Conservation (phyloP, 305 asterid genomes). For the Fraxinus platypoda region DNA sequence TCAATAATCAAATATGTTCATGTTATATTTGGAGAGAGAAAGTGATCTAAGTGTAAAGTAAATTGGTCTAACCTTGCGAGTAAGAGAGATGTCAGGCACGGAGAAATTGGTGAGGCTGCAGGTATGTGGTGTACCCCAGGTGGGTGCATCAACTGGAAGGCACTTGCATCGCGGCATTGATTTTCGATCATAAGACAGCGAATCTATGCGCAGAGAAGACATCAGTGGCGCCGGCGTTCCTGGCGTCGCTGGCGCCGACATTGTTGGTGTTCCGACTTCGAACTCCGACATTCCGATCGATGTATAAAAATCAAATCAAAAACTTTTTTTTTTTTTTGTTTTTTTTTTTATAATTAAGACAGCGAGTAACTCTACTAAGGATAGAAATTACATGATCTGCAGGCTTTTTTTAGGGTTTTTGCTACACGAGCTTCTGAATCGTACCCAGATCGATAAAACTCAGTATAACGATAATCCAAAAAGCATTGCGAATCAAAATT, state of each 20-base stretch:
- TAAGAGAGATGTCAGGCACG: constrained; percentile 69
- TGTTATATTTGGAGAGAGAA: background rate
- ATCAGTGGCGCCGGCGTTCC: constrained; percentile 84
- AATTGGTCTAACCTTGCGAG: constrained; percentile 70
- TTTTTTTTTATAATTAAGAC: background rate
- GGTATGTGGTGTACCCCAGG: constrained; percentile 76
- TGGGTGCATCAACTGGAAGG: constrained; percentile 62
- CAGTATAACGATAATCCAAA: background rate
- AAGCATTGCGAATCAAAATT: background rate
- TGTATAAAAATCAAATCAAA: background rate
- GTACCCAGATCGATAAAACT: constrained; percentile 28
- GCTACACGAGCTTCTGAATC: constrained; percentile 28
- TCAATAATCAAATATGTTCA: background rate
- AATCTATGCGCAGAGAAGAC: constrained; percentile 63
- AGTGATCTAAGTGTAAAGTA: background rate
- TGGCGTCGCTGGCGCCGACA: constrained; percentile 82
- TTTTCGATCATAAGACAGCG: constrained; percentile 73
- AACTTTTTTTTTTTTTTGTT: background rate
- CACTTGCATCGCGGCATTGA: constrained; percentile 96
- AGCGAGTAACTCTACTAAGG: background rate
- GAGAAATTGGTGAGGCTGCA: constrained; percentile 62
- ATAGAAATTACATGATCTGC: constrained; percentile 33
- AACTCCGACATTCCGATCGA: constrained; percentile 46
- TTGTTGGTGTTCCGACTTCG: constrained; percentile 43
- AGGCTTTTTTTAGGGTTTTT: constrained; percentile 28